These are phyloP conservation scores for Tylopilus sp. DNA, from an alignment of 768 basidiomycete species.

Conservation along the genomic window DNA sequence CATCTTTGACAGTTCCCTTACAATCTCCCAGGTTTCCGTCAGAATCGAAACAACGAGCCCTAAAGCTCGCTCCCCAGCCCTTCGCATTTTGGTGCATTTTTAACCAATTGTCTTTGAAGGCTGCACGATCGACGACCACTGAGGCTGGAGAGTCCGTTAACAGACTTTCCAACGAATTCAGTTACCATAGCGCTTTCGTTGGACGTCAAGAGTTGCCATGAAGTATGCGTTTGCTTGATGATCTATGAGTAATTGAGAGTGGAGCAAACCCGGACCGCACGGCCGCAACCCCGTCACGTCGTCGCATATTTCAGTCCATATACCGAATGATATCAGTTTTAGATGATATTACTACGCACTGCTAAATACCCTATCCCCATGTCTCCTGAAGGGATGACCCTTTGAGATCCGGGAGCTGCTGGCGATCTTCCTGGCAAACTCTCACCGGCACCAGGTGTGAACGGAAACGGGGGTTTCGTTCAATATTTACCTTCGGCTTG, in stretches of 20 bases:
- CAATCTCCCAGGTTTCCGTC: slow-evolving; percentile 77
- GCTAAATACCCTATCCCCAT: slow-evolving; percentile 89
- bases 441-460: slow-evolving; percentile 77
- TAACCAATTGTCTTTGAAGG: slow-evolving; percentile 72
- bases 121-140: slow-evolving; percentile 67
- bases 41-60: slow-evolving; percentile 83
- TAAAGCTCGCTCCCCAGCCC: slow-evolving; percentile 66
- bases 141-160: slow-evolving; percentile 70
- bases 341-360: too few species aligned
- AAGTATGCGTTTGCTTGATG: slow-evolving; percentile 45
- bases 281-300: too few species aligned
- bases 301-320: slow-evolving; percentile 6
- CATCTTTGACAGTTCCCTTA: slow-evolving; percentile 74
- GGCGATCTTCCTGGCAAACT: slow-evolving; percentile 82
- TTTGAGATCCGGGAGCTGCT: slow-evolving; percentile 69
- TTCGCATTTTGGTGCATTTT: slow-evolving; percentile 66
- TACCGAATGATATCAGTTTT: too few species aligned
- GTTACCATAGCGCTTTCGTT: slow-evolving; percentile 47
- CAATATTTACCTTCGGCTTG: slow-evolving; percentile 92
- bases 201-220: slow-evolving; percentile 39
- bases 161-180: slow-evolving; percentile 54
- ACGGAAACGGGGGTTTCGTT: slow-evolving; percentile 77
- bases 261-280: not conserved
- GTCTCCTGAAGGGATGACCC: slow-evolving; percentile 72
- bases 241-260: slow-evolving; percentile 16